Evolutionary conservation across 1,284 basidiomycete genomes (phyloP).

Genomic region (Hemileia vastatrix): DNA sequence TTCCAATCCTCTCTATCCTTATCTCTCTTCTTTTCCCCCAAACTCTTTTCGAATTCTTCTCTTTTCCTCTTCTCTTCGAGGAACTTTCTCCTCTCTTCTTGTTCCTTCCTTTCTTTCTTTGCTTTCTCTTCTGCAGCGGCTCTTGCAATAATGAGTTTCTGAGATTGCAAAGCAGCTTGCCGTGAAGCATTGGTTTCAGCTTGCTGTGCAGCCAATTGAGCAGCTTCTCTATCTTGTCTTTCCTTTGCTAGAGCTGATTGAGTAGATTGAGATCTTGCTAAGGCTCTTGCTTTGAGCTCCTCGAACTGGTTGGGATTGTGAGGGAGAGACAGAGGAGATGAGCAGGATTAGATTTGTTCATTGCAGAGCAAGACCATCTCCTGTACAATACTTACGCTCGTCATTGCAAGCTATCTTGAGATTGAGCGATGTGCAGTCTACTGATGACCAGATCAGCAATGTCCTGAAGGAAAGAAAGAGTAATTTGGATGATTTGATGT

Average conservation of each 20-base stretch:
- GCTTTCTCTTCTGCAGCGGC: not conserved
- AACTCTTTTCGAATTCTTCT: no score
- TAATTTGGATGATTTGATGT: no score
- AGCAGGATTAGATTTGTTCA: not conserved
- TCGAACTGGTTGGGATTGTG: not conserved
- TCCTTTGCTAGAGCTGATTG: not conserved
- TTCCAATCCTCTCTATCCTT: no score
- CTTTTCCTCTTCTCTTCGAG: no score
- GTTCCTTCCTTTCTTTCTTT: not conserved
- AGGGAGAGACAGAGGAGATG: not conserved
- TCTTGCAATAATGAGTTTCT: not conserved
- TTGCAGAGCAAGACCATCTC: no score
- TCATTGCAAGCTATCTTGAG: no score
- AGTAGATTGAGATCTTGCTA: not conserved
- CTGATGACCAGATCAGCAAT: no score
- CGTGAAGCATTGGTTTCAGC: not conserved
- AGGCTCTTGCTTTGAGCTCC: not conserved
- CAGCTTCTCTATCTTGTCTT: not conserved
- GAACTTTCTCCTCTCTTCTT: not conserved
- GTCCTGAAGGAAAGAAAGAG: no score
- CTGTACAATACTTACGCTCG: not conserved
- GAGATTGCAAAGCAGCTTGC: not conserved
- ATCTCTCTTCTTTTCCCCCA: no score
- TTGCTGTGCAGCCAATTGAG: not conserved
- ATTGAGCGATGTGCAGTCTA: no score